Base-by-base conservation (phyloP, 2,329 filamentous ascomycete species). In the Colletotrichum shisoi region DNA sequence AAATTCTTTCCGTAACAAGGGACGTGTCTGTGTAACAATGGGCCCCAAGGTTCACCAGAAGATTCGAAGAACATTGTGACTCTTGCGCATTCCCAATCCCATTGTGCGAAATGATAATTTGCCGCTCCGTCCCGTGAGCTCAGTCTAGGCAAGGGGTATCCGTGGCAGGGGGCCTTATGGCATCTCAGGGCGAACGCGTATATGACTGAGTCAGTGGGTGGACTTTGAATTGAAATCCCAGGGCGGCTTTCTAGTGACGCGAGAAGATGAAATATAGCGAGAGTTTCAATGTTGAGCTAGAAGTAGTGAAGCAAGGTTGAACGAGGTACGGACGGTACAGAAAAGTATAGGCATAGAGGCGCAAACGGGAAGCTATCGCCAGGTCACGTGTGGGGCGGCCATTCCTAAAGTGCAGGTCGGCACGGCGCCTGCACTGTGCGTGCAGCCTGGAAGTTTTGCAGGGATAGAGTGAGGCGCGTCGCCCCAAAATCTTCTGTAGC, bases 401-500 rank as follows among this genome's bases (percentile, higher is more conserved):
- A n/a, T 64, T 60, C 62, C 60, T 48, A 57, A 69, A 49, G 59
- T 63, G 64, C 42, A 51, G 17, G 52, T 57, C 34, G 53, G 59
- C 61, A 54, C 34, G 53, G 59, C 61, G 61, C 61, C 60, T 63
- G 65, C 61, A 64, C 64, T 58, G 65, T 68, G 65, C 65, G 49
- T 68, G 65, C 65, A 31, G 34, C 56, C 27, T 44, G 45, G 19
- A 54, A 46, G 67, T 58, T 64, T 57, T 67, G 65, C 61, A 69
- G 68, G 65, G 68, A 69, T 67, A 34, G 40, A 49, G 34, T 40
- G 67, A 68, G 53, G 64, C 68, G 68, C 60, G 64, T 68, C 62
- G 52, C 52, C 60, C 69, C 69, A 67, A 70, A 70, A 69, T 69
- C 66, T 70, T 70, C 51, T 70, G 60, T 52, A 70, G 69, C 69